Percentiles rank a stretch among this genome's conserved stretches.
Evolutionary conservation across 352 stramenopile genomes (phyloP).

Genomic region (Peronospora farinosa): DNA sequence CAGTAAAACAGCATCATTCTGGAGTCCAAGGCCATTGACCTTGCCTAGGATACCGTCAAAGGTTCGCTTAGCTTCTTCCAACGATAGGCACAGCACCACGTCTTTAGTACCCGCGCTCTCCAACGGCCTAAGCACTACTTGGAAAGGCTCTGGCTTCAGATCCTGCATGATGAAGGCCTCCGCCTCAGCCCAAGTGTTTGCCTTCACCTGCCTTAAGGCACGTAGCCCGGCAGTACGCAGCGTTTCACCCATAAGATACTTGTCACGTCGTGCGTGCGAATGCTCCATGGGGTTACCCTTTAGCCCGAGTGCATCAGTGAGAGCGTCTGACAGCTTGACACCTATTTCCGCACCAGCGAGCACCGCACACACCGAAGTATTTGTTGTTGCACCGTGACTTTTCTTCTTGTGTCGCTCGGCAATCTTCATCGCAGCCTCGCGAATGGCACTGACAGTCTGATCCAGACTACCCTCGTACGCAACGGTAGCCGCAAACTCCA

Average conservation of each 20-base stretch:
- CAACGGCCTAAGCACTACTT: slow-evolving; percentile 89
- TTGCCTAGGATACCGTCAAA: slow-evolving; percentile 83
- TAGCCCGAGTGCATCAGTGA: slow-evolving; percentile 82
- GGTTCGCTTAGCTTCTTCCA: slow-evolving; percentile 70
- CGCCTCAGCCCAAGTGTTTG: slow-evolving; percentile 65
- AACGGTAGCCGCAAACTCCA: slow-evolving; percentile 73
- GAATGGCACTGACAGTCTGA: slow-evolving; percentile 35
- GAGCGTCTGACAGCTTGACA: slow-evolving; percentile 87
- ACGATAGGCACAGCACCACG: slow-evolving; percentile 72
- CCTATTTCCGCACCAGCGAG: slow-evolving; percentile 90
- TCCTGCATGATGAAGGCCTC: slow-evolving; percentile 64
- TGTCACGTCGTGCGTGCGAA: slow-evolving; percentile 64
- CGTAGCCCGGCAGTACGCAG: slow-evolving; percentile 73
- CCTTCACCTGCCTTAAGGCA: slow-evolving; percentile 88
- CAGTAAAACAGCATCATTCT: slow-evolving; percentile 79
- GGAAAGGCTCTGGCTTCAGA: slow-evolving; percentile 58
- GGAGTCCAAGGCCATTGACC: slow-evolving; percentile 80
- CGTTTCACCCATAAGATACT: slow-evolving; percentile 86
- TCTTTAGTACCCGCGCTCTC: slow-evolving; percentile 72
- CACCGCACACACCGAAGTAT: slow-evolving; percentile 60
- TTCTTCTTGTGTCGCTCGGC: slow-evolving; percentile 33
- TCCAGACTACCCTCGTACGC: slow-evolving; percentile 53
- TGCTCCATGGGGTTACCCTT: slow-evolving; percentile 77
- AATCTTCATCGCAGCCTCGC: slow-evolving; percentile 41
- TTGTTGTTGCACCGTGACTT: slow-evolving; percentile 23